A percentile compares a stretch with the other conserved stretches of the same genome.
phyloP scores from a whole-genome alignment of 352 stramenopile species.

The Pythium utonaiense region DNA sequence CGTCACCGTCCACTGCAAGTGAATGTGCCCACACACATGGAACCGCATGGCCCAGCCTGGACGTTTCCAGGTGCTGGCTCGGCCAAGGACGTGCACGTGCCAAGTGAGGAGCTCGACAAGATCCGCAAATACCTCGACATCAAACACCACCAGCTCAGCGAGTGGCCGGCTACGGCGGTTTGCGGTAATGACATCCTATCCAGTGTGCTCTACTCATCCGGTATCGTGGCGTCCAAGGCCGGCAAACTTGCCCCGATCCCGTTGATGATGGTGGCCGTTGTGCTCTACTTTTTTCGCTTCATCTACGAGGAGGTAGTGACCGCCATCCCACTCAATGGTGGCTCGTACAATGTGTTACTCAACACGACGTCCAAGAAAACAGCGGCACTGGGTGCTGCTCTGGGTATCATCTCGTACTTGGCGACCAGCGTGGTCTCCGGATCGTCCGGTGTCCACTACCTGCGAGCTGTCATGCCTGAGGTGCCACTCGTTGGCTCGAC shows the following conservation, averaged over 20 bases:
- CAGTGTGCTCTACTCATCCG: conserved; percentile 63
- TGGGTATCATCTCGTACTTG: conserved; percentile 85
- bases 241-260: conserved; percentile 72
- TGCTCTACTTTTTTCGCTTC: conserved; percentile 50
- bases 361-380: conserved; percentile 82
- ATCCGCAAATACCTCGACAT: no score
- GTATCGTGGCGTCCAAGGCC: conserved; percentile 39
- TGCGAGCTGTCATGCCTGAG: conserved; percentile 29
- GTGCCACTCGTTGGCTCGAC: conserved; percentile 26
- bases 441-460: conserved; percentile 34
- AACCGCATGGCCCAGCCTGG: no score
- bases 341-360: conserved; percentile 85
- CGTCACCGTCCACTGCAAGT: no score
- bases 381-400: conserved; percentile 68
- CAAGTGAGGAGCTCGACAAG: no score
- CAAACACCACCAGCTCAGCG: conserved; percentile 42
- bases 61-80: no score
- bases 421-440: conserved; percentile 61
- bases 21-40: no score
- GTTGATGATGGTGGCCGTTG: conserved; percentile 53
- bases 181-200: conserved; percentile 86
- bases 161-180: conserved; percentile 81
- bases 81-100: no score
- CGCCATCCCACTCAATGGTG: conserved; percentile 81
- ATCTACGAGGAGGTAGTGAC: conserved; percentile 86